A percentile compares a stretch with the other conserved stretches of the same genome.
phyloP scores from a whole-genome alignment of 257 asterid genomes.

The Voacanga thouarsii region DNA sequence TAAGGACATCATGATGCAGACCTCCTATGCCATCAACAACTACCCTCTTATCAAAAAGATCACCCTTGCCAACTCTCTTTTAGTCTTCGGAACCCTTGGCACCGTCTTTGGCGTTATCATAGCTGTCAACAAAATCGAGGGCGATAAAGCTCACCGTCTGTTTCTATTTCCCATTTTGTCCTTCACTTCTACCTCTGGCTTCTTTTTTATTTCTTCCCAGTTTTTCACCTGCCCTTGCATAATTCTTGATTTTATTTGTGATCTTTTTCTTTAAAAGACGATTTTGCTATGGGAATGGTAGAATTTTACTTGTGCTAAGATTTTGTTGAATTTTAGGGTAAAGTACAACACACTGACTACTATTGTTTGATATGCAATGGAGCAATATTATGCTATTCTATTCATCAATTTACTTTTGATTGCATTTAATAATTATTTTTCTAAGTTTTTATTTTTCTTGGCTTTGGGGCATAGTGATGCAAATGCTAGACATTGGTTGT shows the following conservation, averaged over 20 bases:
- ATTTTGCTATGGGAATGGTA: not conserved
- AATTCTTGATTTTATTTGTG: not conserved
- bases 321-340: constrained; percentile 3
- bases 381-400: no score
- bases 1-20: constrained; percentile 89
- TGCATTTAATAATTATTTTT: not conserved
- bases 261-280: not conserved
- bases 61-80: constrained; percentile 82
- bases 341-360: not conserved
- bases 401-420: not conserved
- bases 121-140: constrained; percentile 86
- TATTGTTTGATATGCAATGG: not conserved
- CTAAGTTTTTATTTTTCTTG: not conserved
- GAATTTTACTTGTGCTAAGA: not conserved
- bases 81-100: constrained; percentile 77
- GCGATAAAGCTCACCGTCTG: constrained; percentile 93
- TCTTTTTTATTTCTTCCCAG: not conserved
- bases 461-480: no score
- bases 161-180: constrained; percentile 5
- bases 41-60: constrained; percentile 94
- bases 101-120: constrained; percentile 66
- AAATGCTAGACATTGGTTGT: no score
- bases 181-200: not conserved
- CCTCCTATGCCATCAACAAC: constrained; percentile 63
- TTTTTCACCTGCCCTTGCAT: not conserved